Percentiles rank a stretch among this genome's conserved stretches.
Evolutionary conservation across 2,329 filamentous ascomycete species (phyloP).

Genomic region (Calonectria hongkongensis): DNA sequence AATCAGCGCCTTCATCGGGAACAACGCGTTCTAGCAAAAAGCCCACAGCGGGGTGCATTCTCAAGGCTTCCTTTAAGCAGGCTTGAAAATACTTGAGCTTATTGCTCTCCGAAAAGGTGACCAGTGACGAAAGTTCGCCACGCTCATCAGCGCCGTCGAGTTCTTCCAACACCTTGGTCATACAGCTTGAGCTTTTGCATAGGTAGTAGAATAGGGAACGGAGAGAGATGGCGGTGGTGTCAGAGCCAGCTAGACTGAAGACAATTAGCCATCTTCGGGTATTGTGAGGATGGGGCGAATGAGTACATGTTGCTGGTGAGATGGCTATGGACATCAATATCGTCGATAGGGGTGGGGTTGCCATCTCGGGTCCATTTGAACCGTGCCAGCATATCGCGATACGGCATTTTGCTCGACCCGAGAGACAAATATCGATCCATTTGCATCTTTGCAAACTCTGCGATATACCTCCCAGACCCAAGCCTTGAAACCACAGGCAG

Average conservation of each 20-base stretch:
- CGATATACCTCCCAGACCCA: neutral
- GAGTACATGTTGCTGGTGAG: slow-evolving; percentile 14
- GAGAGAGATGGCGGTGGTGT: slow-evolving; percentile 13
- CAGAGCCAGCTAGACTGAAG: slow-evolving; percentile 15
- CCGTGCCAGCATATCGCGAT: slow-evolving; percentile 1
- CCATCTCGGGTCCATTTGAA: slow-evolving; percentile 2
- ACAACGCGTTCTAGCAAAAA: slow-evolving; percentile 1
- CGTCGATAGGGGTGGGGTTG: neutral
- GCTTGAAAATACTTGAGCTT: slow-evolving; percentile 10
- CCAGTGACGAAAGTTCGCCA: neutral
- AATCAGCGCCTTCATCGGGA: neutral
- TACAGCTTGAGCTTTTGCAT: neutral
- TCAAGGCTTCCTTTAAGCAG: neutral
- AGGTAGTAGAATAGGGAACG: slow-evolving; percentile 7
- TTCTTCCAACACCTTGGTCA: neutral
- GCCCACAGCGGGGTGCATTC: slow-evolving; percentile 13
- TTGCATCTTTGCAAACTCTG: neutral
- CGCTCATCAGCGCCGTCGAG: slow-evolving; percentile 13
- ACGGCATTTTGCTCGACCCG: neutral
- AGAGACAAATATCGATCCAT: neutral
- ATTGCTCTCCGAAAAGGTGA: slow-evolving; percentile 7
- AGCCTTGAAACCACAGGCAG: neutral
- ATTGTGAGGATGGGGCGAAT: neutral
- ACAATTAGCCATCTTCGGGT: neutral
- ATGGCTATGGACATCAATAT: neutral